These are phyloP conservation scores for Stachybotrys chartarum DNA, from an alignment of 2,329 filamentous ascomycete species.

Conservation along the genomic window DNA sequence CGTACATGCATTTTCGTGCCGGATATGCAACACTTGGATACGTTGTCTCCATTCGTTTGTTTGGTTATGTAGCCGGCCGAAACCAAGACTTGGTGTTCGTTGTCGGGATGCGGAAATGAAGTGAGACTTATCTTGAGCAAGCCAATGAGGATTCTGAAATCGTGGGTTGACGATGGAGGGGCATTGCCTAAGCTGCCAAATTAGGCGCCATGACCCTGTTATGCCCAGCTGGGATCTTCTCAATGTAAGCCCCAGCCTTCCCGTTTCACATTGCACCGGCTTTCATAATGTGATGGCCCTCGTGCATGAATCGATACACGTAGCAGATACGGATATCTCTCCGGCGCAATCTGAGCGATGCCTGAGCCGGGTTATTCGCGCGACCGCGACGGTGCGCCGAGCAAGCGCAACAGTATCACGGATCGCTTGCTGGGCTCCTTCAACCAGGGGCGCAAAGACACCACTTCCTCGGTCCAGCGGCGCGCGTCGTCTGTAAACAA, in stretches of 20 bases:
- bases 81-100: too few species aligned
- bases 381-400: slow-evolving; percentile 19
- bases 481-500: slow-evolving; percentile 22
- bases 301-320: not conserved
- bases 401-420: slow-evolving; percentile 33
- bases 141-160: too few species aligned
- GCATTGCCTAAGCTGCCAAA: not conserved
- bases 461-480: slow-evolving; percentile 14
- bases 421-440: slow-evolving; percentile 29
- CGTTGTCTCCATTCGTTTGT: too few species aligned
- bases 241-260: not conserved
- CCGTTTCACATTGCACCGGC: not conserved
- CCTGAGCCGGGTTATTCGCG: slow-evolving; percentile 7
- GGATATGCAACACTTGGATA: too few species aligned
- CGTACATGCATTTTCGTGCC: too few species aligned
- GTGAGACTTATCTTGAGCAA: too few species aligned
- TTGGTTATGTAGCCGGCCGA: too few species aligned
- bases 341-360: not conserved
- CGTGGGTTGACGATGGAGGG: not conserved
- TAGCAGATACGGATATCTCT: not conserved
- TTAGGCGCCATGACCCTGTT: not conserved
- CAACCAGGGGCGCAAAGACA: slow-evolving; percentile 21
- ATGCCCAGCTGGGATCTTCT: not conserved
- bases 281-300: not conserved
- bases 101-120: too few species aligned